phyloP scores from a whole-genome alignment of 208 protist genomes.

The Herpetomonas samuelpessoai region DNA sequence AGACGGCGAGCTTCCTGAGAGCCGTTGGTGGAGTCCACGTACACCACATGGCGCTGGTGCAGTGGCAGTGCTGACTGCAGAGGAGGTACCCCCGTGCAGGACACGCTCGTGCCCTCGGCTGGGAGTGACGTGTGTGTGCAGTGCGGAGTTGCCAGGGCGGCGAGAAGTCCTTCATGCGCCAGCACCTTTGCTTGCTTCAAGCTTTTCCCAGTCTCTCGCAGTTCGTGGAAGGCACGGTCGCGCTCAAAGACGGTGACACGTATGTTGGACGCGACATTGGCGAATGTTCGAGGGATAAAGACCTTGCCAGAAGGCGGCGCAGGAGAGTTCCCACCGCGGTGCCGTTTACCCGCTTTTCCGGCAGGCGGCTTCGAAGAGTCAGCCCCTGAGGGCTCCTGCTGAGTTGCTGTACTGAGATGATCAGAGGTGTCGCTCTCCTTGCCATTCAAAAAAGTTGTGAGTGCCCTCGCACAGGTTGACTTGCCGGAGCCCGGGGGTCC shows the following conservation, averaged over 20 bases:
- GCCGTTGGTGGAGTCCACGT: constrained; percentile 49
- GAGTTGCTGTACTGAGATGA: neutral
- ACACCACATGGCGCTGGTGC: constrained; percentile 25
- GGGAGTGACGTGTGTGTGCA: neutral
- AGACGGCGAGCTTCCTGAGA: constrained; percentile 20
- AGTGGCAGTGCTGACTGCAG: too few species aligned
- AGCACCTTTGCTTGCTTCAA: constrained; percentile 18
- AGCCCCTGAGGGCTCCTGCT: too few species aligned
- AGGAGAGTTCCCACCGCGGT: too few species aligned
- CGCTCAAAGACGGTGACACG: constrained; percentile 20
- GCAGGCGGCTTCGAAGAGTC: too few species aligned
- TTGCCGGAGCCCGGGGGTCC: constrained; percentile 27
- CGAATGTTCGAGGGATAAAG: neutral
- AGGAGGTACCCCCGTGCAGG: too few species aligned
- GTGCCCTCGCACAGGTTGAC: constrained; percentile 14
- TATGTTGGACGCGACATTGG: neutral
- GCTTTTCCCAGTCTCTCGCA: neutral
- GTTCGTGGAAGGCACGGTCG: constrained; percentile 20
- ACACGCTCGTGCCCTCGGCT: neutral
- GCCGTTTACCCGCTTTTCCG: too few species aligned
- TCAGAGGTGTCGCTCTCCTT: neutral
- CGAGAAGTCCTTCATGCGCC: constrained; percentile 22
- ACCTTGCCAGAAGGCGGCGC: too few species aligned
- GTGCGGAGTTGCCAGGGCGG: neutral
- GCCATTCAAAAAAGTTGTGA: constrained; percentile 15